Conservation (phyloP, 495 filamentous ascomycete species). For the Stereocaulon alpinum region DNA sequence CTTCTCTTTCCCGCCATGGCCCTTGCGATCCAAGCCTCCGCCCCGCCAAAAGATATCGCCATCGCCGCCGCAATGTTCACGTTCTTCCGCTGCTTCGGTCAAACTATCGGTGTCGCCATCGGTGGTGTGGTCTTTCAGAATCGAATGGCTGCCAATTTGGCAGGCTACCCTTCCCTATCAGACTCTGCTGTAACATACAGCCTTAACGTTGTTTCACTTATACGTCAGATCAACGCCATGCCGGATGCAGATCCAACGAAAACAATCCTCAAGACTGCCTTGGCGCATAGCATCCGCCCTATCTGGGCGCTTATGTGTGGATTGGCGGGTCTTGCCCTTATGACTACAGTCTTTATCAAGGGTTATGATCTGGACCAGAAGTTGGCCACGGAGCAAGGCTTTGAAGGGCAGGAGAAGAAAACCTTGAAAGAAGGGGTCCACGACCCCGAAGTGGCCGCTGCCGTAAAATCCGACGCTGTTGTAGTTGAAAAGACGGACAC, state of each 20-base stretch:
- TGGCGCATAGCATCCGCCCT: conserved; percentile 23
- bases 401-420: neutral
- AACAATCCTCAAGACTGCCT: conserved; percentile 21
- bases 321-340: neutral
- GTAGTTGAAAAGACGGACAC: neutral
- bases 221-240: conserved; percentile 28
- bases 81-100: conserved; percentile 46
- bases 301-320: conserved; percentile 28
- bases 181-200: conserved; percentile 24
- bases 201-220: conserved; percentile 27
- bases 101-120: conserved; percentile 26
- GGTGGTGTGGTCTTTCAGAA: neutral
- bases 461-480: neutral
- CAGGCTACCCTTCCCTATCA: conserved; percentile 25
- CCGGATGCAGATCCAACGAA: conserved; percentile 18
- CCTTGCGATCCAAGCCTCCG: conserved; percentile 39
- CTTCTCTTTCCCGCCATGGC: conserved; percentile 22
- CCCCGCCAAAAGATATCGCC: conserved; percentile 32
- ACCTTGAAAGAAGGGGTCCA: neutral
- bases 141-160: conserved; percentile 27
- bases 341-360: neutral
- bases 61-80: conserved; percentile 43
- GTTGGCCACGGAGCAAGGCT: conserved; percentile 2
- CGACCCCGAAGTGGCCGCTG: neutral
- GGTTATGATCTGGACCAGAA: conserved; percentile 2